Percentiles rank a stretch among this genome's conserved stretches.
phyloP scores from a whole-genome alignment of 768 basidiomycete species.

The Amanita pallidorosea region DNA sequence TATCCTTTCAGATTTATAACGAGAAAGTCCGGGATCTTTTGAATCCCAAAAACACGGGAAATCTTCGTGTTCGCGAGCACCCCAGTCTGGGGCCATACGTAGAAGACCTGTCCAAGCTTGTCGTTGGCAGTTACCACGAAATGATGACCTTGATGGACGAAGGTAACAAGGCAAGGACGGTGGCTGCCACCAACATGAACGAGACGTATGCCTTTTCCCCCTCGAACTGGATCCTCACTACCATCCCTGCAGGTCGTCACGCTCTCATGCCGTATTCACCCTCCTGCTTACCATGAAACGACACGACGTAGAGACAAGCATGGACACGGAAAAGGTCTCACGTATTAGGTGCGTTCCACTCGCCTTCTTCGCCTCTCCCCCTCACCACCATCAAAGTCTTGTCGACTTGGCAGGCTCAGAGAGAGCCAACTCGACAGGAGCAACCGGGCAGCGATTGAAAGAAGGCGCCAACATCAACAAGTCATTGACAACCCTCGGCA shows the following conservation, averaged over 20 bases:
- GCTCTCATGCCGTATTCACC: conserved; percentile 98
- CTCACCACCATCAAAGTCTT: conserved; percentile 35
- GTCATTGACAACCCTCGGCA: conserved; percentile 93
- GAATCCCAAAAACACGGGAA: conserved; percentile 95
- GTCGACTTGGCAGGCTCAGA: conserved; percentile 97
- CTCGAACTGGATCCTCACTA: background rate
- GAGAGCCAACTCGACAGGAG: conserved; percentile 94
- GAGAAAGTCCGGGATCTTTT: conserved; percentile 96
- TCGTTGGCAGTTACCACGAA: conserved; percentile 84
- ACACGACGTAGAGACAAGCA: conserved; percentile 72
- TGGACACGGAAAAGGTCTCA: conserved; percentile 98
- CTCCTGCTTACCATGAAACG: conserved; percentile 88
- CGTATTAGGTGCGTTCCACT: conserved; percentile 60
- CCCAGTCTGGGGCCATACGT: conserved; percentile 97
- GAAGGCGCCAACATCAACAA: conserved; percentile 99
- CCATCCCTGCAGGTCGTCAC: conserved; percentile 56
- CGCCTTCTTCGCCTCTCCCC: background rate
- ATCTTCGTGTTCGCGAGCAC: conserved; percentile 94
- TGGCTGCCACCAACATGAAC: conserved; percentile 99
- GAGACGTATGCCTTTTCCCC: conserved; percentile 59
- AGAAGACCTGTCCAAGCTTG: conserved; percentile 90
- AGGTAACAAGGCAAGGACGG: conserved; percentile 96
- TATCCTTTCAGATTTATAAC: conserved; percentile 73
- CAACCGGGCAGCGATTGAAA: conserved; percentile 91
- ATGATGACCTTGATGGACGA: conserved; percentile 99